Base-by-base conservation (phyloP, 257 asterid species). In the Rubia yunnanensis region DNA sequence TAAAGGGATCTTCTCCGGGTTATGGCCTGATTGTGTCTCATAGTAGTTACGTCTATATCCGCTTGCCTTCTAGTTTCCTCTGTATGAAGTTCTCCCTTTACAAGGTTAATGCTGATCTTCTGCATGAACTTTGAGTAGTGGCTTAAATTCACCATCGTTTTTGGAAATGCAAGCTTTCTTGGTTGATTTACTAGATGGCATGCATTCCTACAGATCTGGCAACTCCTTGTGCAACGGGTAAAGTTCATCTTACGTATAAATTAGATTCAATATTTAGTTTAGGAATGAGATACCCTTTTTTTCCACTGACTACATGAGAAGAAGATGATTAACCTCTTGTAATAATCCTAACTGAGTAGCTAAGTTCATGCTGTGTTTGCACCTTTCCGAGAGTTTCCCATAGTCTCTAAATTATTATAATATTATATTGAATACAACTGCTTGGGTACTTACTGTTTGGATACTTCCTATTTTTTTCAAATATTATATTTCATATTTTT, bases 141-240 rank as follows among this genome's bases (percentile, higher is more conserved):
- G n/a, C 66, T 74, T 68, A 68, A 4, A 15, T 63, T 71, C 55
- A 59, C 67, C 54, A 26, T 63, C 31, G 34, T 56, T 61, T 71
- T 58, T 44, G 31, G 31, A 64, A 46, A 26, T 86, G 81, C 87
- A 92, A 97, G 88, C 85, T 69, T 92, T 89, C 74, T 85, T 92
- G 67, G 97, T 90, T 65, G 99, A 92, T 79, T 78, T 92, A 60
- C 64, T 92, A 68, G 99, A 92, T 66, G 79, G 83, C 67, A 78
- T 90, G 79, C 85, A 86, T 71, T 92, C 99, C 49, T 83, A 94
- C 68, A 97, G 97, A 61, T 92, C 89, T 55, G 97, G 99, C 17
- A 92, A 92, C 80, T 89, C 89, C 81, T 83, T 92, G 75, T 90
- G 97, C 86, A 92, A 92, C 77, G 87, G 99, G 99, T 92, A 83